These are phyloP conservation scores for Penicillium paneum DNA, from an alignment of 2,329 filamentous ascomycete species.

Conservation along the genomic window DNA sequence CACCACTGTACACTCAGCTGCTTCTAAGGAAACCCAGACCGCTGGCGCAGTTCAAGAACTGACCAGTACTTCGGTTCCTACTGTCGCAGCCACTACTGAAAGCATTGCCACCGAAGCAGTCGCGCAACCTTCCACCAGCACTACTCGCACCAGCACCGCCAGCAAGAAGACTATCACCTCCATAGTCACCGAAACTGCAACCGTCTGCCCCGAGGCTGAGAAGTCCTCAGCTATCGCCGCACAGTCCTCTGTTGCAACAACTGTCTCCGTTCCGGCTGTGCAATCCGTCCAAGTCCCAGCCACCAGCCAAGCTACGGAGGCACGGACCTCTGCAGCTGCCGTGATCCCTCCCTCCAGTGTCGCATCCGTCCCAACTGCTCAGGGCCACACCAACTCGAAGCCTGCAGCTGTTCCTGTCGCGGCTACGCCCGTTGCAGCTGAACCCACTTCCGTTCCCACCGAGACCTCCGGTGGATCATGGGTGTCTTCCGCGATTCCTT, in stretches of 20 bases:
- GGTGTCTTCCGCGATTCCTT: neutral
- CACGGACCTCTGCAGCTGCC: neutral
- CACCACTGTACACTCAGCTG: neutral
- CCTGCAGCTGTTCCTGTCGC: neutral
- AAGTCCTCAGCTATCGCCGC: neutral
- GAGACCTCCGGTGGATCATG: neutral
- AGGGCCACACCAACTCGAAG: neutral
- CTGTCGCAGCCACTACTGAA: neutral
- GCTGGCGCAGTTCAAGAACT: neutral
- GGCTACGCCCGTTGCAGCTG: neutral
- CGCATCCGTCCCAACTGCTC: neutral
- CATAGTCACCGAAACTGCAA: constrained; percentile 14
- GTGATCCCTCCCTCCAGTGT: neutral
- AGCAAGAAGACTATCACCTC: constrained; percentile 8
- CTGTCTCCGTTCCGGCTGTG: neutral
- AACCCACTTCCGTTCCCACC: neutral
- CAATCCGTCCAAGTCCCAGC: neutral
- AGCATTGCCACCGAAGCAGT: neutral
- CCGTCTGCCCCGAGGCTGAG: constrained; percentile 17
- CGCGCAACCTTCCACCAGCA: neutral
- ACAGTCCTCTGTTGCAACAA: neutral
- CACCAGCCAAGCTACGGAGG: neutral
- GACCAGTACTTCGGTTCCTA: neutral
- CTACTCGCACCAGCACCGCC: neutral
- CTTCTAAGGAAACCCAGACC: neutral